These are phyloP conservation scores for Schoenoplectus triqueter DNA, from an alignment of 202 grass and related monocot genomes.

Conservation along the genomic window DNA sequence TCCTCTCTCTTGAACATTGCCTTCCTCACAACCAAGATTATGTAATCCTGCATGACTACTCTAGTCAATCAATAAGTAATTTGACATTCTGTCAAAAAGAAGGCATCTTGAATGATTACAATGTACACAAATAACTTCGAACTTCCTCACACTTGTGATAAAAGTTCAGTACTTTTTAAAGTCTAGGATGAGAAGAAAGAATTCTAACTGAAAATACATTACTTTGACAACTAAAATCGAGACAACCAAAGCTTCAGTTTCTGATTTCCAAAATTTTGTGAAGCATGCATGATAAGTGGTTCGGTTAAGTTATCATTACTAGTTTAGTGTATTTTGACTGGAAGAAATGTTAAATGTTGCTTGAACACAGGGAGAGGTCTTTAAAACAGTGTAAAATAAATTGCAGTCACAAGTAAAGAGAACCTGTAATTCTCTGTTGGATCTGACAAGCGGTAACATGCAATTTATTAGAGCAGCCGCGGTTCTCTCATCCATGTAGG, in stretches of 20 bases:
- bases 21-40: conserved; percentile 86
- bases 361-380: background rate
- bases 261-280: background rate
- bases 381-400: background rate
- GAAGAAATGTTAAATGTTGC: background rate
- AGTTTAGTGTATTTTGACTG: background rate
- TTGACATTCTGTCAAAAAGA: background rate
- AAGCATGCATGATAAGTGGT: background rate
- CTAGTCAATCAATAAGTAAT: conserved; percentile 4
- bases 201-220: conserved; percentile 4
- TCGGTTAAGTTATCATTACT: background rate
- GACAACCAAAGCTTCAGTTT: background rate
- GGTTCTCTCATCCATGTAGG: conserved; percentile 74
- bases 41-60: conserved; percentile 72
- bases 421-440: conserved; percentile 76
- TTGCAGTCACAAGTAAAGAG: background rate
- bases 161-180: background rate
- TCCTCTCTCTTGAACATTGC: conserved; percentile 90
- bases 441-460: conserved; percentile 76
- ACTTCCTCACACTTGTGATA: background rate
- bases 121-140: background rate
- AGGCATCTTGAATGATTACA: background rate
- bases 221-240: background rate
- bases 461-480: conserved; percentile 64
- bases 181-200: background rate